A percentile compares a stretch with the other conserved stretches of the same genome.
phyloP scores from a whole-genome alignment of 2,329 filamentous ascomycete genomes.

The Ambrosiella cleistominuta region DNA sequence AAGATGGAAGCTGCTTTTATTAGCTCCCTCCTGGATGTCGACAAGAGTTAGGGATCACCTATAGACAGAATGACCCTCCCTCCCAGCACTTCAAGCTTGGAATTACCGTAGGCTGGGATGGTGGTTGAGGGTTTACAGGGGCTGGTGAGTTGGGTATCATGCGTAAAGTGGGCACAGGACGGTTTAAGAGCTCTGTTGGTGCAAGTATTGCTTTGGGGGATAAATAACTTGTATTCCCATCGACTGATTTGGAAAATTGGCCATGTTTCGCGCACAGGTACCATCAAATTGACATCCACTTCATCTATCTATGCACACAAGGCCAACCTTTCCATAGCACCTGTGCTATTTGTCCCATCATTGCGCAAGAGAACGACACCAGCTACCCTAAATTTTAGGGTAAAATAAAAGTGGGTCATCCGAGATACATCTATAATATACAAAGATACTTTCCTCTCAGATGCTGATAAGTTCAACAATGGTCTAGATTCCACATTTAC shows the following conservation, averaged over 20 bases:
- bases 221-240: not conserved
- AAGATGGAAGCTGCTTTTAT: not conserved
- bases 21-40: not conserved
- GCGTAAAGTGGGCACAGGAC: no score
- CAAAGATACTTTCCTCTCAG: no score
- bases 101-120: not conserved
- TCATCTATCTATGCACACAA: not conserved
- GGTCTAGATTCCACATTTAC: no score
- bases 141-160: not conserved
- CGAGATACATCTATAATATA: no score
- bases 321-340: not conserved
- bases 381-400: no score
- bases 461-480: no score
- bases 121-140: not conserved
- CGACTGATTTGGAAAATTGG: not conserved
- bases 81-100: not conserved
- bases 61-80: not conserved
- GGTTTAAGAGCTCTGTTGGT: not conserved
- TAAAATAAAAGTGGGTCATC: no score
- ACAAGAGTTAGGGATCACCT: not conserved
- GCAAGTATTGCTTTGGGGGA: not conserved
- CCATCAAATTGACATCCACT: not conserved
- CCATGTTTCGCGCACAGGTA: not conserved
- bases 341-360: not conserved
- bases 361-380: no score